Conservation (phyloP, 139 green algal genomes). For the Zygnema circumcarinatum region DNA sequence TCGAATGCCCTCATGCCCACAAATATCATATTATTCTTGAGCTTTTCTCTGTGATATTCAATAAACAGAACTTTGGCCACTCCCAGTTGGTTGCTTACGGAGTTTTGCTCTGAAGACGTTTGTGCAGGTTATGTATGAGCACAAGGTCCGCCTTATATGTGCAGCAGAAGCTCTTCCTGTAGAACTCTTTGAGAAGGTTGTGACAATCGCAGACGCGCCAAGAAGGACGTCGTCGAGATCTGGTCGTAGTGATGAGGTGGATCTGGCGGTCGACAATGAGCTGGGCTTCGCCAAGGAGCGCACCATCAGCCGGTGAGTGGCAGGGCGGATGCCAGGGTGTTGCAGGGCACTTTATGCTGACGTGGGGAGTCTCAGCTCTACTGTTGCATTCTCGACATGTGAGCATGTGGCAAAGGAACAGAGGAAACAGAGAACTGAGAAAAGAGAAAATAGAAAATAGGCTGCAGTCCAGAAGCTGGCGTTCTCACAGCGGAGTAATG, state of each 20-base stretch:
- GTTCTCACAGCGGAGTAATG: background rate
- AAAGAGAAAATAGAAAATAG: slow-evolving; percentile 9
- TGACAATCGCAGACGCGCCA: slow-evolving; percentile 66
- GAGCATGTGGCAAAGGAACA: too few relatives aligned
- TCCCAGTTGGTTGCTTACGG: too few relatives aligned
- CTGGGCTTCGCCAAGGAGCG: slow-evolving; percentile 88
- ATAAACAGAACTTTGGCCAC: too few relatives aligned
- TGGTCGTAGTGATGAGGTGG: slow-evolving; percentile 6
- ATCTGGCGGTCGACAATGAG: slow-evolving; percentile 50
- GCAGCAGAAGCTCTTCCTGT: slow-evolving; percentile 78
- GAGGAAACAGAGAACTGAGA: too few relatives aligned
- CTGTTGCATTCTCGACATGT: background rate
- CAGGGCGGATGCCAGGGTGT: background rate
- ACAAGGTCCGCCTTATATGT: slow-evolving; percentile 77
- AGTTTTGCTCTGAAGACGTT: background rate
- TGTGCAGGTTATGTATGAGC: slow-evolving; percentile 81
- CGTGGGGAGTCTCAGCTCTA: background rate
- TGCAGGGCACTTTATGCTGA: background rate
- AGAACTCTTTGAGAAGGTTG: slow-evolving; percentile 86
- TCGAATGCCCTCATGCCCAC: too few relatives aligned
- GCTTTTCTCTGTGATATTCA: too few relatives aligned
- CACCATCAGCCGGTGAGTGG: slow-evolving; percentile 71
- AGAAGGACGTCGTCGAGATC: background rate
- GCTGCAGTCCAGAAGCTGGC: background rate
- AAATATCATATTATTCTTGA: too few relatives aligned